Percentiles rank a stretch among this genome's conserved stretches.
Conservation (phyloP, 1,284 basidiomycete species). For the Ceratobasidium sp. region DNA sequence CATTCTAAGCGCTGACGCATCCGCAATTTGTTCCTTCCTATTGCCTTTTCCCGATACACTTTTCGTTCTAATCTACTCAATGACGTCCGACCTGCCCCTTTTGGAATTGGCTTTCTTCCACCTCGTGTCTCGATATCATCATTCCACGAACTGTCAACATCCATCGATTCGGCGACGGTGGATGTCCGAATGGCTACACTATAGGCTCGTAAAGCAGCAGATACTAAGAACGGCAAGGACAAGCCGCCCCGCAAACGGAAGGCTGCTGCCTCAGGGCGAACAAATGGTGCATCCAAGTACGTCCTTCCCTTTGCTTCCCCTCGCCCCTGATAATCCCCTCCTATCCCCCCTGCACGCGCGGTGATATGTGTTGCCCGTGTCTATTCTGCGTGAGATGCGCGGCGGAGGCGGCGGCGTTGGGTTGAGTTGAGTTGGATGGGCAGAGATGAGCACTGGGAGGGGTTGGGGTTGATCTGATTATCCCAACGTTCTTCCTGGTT, state of each 20-base stretch:
- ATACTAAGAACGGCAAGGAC: constrained; percentile 39
- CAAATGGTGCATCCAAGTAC: constrained; percentile 45
- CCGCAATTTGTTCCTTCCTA: constrained; percentile 6
- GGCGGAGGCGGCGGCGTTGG: neutral
- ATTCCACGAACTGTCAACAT: constrained; percentile 5
- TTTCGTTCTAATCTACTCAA: neutral
- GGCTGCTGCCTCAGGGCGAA: constrained; percentile 33
- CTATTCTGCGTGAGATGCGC: too few relatives aligned
- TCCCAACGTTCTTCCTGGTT: neutral
- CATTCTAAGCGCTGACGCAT: constrained; percentile 8
- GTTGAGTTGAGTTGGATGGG: neutral
- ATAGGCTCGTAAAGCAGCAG: constrained; percentile 44
- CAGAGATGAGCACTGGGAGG: constrained; percentile 11
- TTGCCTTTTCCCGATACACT: constrained; percentile 2
- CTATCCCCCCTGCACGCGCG: neutral
- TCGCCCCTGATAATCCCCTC: neutral
- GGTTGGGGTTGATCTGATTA: constrained; percentile 12
- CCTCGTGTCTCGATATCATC: neutral
- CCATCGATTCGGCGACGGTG: constrained; percentile 5
- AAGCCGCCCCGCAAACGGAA: constrained; percentile 48
- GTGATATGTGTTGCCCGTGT: constrained; percentile 26
- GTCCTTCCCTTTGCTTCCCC: constrained; percentile 2
- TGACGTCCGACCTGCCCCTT: constrained; percentile 11
- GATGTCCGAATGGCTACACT: constrained; percentile 11
- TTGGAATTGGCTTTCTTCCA: constrained; percentile 21